Evolutionary conservation across 768 basidiomycete genomes (phyloP).

Genomic region (Serendipita sp.): DNA sequence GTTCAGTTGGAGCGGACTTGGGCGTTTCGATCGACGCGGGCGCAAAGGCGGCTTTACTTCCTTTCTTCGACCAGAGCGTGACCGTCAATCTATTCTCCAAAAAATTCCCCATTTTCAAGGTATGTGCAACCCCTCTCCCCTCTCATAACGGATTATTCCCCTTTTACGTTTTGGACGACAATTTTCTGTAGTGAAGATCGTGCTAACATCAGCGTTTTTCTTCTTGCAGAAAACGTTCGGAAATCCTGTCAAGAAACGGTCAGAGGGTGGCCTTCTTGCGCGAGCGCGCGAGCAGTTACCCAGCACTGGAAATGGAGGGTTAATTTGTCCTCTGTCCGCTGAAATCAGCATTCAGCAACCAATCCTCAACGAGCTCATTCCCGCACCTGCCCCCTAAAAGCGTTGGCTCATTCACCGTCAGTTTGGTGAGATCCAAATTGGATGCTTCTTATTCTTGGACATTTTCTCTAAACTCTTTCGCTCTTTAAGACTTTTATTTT

Average conservation of each 20-base stretch:
- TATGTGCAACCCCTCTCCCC: too few relatives aligned
- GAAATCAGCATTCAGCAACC: background rate
- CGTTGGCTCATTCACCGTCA: too few relatives aligned
- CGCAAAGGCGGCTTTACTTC: background rate
- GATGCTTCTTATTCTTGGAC: too few relatives aligned
- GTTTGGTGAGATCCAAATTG: too few relatives aligned
- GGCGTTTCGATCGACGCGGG: background rate
- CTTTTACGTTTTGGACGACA: too few relatives aligned
- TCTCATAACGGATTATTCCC: too few relatives aligned
- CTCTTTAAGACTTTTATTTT: too few relatives aligned
- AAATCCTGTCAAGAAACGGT: background rate
- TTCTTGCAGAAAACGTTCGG: background rate
- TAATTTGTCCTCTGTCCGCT: background rate
- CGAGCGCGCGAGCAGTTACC: background rate
- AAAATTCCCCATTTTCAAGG: conserved; percentile 2
- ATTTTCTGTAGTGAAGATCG: too few relatives aligned
- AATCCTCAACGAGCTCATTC: background rate
- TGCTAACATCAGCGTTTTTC: background rate
- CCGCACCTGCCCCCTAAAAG: background rate
- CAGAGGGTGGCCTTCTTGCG: background rate
- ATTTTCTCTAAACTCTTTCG: too few relatives aligned
- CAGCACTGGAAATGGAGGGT: background rate
- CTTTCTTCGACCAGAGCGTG: conserved; percentile 3
- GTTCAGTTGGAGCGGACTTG: background rate
- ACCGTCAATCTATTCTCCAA: background rate